A percentile compares a stretch with the other conserved stretches of the same genome.
These are phyloP conservation scores for Halophytophthora batemanensis DNA, from an alignment of 352 stramenopile species.

Conservation along the genomic window DNA sequence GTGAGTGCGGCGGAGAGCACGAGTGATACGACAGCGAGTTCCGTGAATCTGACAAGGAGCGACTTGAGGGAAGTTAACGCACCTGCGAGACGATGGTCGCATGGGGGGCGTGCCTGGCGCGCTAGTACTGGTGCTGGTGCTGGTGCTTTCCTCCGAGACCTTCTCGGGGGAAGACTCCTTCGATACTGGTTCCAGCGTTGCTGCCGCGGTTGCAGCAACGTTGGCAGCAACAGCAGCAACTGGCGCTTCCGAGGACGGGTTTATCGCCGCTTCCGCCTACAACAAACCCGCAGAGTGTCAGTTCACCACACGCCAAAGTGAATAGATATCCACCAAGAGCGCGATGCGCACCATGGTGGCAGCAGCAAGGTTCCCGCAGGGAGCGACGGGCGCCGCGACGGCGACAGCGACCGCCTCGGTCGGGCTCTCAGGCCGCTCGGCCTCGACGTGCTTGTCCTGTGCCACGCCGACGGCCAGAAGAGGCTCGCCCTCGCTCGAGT, in stretches of 20 bases:
- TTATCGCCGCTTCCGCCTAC: constrained; percentile 17
- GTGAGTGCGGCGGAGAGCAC: constrained; percentile 4
- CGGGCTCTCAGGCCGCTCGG: too few species aligned
- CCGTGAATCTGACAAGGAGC: constrained; percentile 14
- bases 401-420: constrained; percentile 1
- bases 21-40: too few species aligned
- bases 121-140: not conserved
- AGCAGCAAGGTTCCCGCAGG: constrained; percentile 4
- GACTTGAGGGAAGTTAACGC: constrained; percentile 12
- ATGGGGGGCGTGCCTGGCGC: constrained; percentile 11
- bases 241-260: constrained; percentile 6
- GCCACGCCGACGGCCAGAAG: constrained; percentile 6
- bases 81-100: constrained; percentile 24
- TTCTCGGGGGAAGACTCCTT: constrained; percentile 40
- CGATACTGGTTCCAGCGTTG: constrained; percentile 18
- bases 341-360: constrained; percentile 11
- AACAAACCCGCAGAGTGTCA: constrained; percentile 1
- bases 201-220: not conserved
- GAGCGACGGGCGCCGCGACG: not conserved
- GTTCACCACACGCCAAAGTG: not conserved
- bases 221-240: constrained; percentile 3
- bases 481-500: constrained; percentile 9
- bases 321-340: not conserved
- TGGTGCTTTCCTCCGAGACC: constrained; percentile 5
- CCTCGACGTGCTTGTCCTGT: constrained; percentile 3